Evolutionary conservation across 345 rosid species (phyloP).

Genomic region (Euphorbia pulcherrima): DNA sequence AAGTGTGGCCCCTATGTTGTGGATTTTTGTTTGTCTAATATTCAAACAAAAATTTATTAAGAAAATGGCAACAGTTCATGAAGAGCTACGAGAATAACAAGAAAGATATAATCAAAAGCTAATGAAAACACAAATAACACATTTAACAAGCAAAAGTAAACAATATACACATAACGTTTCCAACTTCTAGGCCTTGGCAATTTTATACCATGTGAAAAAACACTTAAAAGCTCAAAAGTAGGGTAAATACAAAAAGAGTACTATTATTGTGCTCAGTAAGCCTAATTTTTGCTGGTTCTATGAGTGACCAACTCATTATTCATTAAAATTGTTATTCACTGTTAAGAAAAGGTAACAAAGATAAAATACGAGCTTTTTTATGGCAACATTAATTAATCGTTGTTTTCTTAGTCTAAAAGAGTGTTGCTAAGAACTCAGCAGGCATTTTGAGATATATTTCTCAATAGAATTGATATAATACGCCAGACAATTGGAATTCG

Average conservation of each 20-base stretch:
- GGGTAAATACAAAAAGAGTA: neutral
- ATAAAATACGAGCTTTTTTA: too few species aligned
- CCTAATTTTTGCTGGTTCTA: too few species aligned
- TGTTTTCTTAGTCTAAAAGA: neutral
- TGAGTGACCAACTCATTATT: too few species aligned
- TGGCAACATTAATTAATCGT: too few species aligned
- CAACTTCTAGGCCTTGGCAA: neutral
- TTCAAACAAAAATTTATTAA: constrained; percentile 13
- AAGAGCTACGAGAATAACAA: neutral
- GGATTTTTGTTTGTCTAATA: constrained; percentile 91
- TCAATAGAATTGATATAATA: too few species aligned
- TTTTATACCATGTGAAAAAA: neutral
- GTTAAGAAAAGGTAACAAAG: too few species aligned
- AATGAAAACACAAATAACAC: neutral
- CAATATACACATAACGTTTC: neutral
- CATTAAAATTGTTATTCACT: too few species aligned
- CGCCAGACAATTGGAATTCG: too few species aligned
- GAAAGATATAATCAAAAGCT: neutral
- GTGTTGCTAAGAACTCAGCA: too few species aligned
- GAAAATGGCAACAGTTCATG: neutral
- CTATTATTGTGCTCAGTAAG: too few species aligned
- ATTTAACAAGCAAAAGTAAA: neutral
- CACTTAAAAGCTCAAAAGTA: neutral
- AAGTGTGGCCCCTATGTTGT: constrained; percentile 75
- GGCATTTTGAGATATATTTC: too few species aligned